phyloP scores from a whole-genome alignment of 2,329 filamentous ascomycete species.

The Conoideocrella luteorostrata region DNA sequence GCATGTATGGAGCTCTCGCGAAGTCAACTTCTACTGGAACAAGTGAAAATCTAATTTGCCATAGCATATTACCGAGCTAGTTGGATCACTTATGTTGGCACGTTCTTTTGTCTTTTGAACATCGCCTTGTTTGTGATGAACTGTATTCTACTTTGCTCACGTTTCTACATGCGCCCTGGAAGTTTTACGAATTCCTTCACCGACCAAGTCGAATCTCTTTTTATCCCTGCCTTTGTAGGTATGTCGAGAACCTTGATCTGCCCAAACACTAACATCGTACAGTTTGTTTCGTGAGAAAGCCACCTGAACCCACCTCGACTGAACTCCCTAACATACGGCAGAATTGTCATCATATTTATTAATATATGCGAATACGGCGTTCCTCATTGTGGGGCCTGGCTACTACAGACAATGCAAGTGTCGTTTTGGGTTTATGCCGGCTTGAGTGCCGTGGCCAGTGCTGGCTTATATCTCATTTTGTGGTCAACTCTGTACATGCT shows the following conservation, averaged over 20 bases:
- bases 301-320: neutral
- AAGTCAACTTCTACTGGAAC: neutral
- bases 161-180: conserved; percentile 64
- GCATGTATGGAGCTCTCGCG: conserved; percentile 15
- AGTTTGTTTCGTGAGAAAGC: conserved; percentile 39
- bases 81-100: conserved; percentile 53
- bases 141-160: conserved; percentile 55
- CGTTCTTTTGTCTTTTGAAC: conserved; percentile 58
- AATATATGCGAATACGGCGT: conserved; percentile 74
- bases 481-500: conserved; percentile 52
- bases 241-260: neutral
- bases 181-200: conserved; percentile 66
- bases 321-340: neutral
- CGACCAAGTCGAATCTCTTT: conserved; percentile 73
- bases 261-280: neutral
- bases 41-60: neutral
- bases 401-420: conserved; percentile 52
- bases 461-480: conserved; percentile 67
- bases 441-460: conserved; percentile 60
- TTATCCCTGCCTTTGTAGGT: conserved; percentile 59
- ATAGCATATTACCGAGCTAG: conserved; percentile 24
- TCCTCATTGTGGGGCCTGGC: conserved; percentile 55
- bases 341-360: conserved; percentile 66
- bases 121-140: conserved; percentile 57
- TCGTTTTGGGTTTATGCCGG: conserved; percentile 70